Conservation (phyloP, 164 flowering plant genomes). For the Chloranthus sessilifolius region DNA sequence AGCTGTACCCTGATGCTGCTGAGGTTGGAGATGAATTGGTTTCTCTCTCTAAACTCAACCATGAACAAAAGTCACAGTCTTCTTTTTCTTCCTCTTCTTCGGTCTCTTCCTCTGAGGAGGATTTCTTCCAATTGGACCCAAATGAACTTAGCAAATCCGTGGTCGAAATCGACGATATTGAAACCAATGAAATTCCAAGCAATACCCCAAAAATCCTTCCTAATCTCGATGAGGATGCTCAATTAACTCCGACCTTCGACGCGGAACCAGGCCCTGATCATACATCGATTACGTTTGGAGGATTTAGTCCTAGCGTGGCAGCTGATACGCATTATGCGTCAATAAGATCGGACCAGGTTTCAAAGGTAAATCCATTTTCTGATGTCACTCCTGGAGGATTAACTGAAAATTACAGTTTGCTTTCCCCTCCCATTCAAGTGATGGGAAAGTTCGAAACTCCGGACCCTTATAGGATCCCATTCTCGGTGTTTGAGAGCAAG, state of each 20-base stretch:
- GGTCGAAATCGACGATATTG: not conserved
- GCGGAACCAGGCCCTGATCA: not conserved
- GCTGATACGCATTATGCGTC: no score
- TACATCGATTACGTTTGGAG: no score
- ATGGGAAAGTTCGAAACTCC: no score
- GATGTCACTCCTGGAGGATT: not conserved
- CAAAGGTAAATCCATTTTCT: not conserved
- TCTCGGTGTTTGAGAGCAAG: constrained; percentile 34
- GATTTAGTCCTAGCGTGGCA: no score
- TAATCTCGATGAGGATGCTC: not conserved
- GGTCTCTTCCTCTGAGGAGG: constrained; percentile 1
- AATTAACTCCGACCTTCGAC: not conserved
- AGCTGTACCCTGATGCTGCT: no score
- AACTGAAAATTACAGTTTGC: no score
- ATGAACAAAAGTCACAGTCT: no score
- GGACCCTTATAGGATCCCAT: constrained; percentile 54
- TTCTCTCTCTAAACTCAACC: no score
- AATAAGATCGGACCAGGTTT: no score
- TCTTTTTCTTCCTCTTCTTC: not conserved
- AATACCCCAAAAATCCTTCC: not conserved
- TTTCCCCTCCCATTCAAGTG: constrained; percentile 22
- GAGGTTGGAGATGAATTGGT: no score
- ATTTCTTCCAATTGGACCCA: not conserved
- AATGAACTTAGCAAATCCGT: not conserved
- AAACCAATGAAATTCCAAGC: not conserved